phyloP scores from a whole-genome alignment of 495 filamentous ascomycete genomes.

The Neohortaea acidophila region DNA sequence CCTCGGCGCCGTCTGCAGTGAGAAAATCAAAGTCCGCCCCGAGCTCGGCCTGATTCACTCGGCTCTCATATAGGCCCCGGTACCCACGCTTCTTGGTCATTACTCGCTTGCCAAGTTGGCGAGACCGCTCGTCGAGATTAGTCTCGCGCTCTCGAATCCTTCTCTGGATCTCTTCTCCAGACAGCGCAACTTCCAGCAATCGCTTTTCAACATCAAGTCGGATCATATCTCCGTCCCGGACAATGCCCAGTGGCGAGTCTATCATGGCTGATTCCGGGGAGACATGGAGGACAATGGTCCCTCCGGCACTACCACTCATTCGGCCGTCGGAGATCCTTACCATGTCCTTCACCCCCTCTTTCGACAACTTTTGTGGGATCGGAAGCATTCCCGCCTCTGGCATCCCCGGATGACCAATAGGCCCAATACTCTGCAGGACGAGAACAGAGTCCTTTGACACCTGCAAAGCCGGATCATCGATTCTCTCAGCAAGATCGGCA shows the following conservation, averaged over 20 bases:
- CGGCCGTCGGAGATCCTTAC: slow-evolving; percentile 48
- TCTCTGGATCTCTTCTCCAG: slow-evolving; percentile 22
- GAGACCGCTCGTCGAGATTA: slow-evolving; percentile 24
- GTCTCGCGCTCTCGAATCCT: slow-evolving; percentile 27
- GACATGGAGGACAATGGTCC: slow-evolving; percentile 52
- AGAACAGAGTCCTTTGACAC: slow-evolving; percentile 41
- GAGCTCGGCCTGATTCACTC: slow-evolving; percentile 48
- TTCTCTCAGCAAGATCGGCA: slow-evolving; percentile 39
- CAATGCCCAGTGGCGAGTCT: slow-evolving; percentile 36
- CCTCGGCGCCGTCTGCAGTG: slow-evolving; percentile 30
- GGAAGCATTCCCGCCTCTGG: slow-evolving; percentile 52
- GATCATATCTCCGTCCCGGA: slow-evolving; percentile 44
- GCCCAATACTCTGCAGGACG: slow-evolving; percentile 46
- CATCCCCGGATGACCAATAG: slow-evolving; percentile 53
- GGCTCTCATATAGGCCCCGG: slow-evolving; percentile 46
- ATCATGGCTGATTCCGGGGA: slow-evolving; percentile 41
- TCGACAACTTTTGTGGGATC: slow-evolving; percentile 46
- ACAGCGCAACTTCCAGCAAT: slow-evolving; percentile 33
- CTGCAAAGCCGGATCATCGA: slow-evolving; percentile 40
- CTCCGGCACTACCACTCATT: slow-evolving; percentile 55
- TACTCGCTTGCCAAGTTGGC: slow-evolving; percentile 15
- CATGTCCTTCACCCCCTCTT: slow-evolving; percentile 48
- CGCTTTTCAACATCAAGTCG: slow-evolving; percentile 36
- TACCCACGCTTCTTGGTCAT: slow-evolving; percentile 40
- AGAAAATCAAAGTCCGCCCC: slow-evolving; percentile 54